These are phyloP conservation scores for Pythium brachiatum DNA, from an alignment of 352 stramenopile genomes.

Conservation along the genomic window DNA sequence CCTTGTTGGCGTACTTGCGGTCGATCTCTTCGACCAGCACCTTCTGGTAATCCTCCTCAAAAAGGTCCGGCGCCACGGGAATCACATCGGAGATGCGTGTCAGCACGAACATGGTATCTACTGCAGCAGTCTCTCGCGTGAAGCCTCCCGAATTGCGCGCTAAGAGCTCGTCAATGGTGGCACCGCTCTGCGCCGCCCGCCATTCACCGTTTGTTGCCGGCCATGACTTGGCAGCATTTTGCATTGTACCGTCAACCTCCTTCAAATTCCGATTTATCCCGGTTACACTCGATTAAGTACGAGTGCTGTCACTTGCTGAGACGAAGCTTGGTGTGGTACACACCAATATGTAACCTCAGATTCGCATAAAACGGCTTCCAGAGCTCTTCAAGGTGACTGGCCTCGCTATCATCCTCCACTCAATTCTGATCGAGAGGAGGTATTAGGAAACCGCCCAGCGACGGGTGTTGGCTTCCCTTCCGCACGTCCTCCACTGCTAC, in stretches of 20 bases:
- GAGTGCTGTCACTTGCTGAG: no score
- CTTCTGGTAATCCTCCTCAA: conserved; percentile 80
- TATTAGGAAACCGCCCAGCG: neutral
- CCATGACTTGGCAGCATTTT: neutral
- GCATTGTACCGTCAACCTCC: neutral
- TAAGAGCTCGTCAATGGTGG: neutral
- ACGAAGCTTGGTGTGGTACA: neutral
- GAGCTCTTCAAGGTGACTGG: conserved; percentile 14
- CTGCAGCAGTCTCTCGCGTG: neutral
- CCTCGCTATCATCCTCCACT: neutral
- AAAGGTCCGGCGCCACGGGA: conserved; percentile 73
- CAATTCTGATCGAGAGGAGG: neutral
- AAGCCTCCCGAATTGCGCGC: neutral
- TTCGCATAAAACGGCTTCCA: neutral
- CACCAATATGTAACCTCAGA: neutral
- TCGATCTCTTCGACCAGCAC: conserved; percentile 88
- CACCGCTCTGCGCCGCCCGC: neutral
- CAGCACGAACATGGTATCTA: conserved; percentile 70
- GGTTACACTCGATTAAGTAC: neutral
- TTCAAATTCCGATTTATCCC: no score
- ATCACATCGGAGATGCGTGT: conserved; percentile 86
- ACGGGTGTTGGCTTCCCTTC: neutral
- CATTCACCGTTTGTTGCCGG: neutral
- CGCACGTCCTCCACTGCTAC: neutral
- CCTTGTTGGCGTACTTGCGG: conserved; percentile 90